phyloP scores from a whole-genome alignment of 176 grass and related monocot genomes.

The Juncus effusus region DNA sequence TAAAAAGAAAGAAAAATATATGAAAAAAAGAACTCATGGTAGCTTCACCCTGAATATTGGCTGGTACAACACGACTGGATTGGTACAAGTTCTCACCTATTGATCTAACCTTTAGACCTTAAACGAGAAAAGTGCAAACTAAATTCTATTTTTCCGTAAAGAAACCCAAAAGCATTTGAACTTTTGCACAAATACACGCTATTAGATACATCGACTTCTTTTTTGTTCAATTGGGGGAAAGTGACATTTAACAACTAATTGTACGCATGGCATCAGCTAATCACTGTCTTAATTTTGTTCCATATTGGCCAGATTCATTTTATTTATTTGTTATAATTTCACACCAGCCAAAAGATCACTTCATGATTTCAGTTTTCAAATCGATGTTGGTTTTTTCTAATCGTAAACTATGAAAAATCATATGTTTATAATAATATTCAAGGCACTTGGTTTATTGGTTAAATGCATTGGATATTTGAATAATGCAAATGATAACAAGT shows the following conservation, averaged over 20 bases:
- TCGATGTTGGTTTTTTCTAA: no score
- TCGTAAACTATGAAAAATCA: no score
- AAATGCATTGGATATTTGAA: no score
- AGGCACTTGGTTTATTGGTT: no score
- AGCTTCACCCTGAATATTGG: conserved; percentile 24
- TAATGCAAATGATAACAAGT: no score
- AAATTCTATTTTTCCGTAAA: not conserved
- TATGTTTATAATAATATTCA: no score
- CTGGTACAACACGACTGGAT: not conserved
- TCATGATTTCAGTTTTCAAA: no score
- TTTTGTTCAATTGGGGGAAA: conserved; percentile 3
- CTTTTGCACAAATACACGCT: conserved; percentile 15
- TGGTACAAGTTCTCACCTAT: conserved; percentile 14
- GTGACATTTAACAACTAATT: conserved; percentile 16
- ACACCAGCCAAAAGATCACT: no score
- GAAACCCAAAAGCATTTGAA: conserved; percentile 16
- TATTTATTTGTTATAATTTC: no score
- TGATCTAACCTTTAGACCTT: conserved; percentile 14
- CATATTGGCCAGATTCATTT: no score
- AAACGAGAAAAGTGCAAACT: conserved; percentile 12
- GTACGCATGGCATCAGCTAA: not conserved
- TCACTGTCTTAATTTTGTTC: not conserved
- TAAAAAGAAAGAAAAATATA: no score
- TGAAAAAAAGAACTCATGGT: no score
- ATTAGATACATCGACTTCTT: not conserved